Evolutionary conservation across 768 basidiomycete genomes (phyloP).

Genomic region (Russula foetens): DNA sequence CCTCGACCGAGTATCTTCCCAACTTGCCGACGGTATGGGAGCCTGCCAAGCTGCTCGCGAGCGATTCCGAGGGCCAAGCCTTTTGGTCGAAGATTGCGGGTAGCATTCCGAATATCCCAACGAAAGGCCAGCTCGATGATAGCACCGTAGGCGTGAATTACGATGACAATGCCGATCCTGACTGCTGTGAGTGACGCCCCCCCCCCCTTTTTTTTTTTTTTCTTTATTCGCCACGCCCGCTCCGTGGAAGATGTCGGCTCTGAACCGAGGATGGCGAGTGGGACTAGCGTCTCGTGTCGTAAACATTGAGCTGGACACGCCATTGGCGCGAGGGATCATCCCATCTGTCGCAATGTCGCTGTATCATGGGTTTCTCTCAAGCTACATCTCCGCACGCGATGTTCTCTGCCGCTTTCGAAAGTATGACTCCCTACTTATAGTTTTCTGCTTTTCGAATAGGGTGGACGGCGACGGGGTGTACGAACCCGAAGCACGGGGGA

Average conservation of each 20-base stretch:
- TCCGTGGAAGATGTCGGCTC: too few relatives aligned
- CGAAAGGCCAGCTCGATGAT: constrained; percentile 26
- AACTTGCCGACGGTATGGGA: constrained; percentile 13
- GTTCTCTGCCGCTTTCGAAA: background rate
- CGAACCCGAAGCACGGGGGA: constrained; percentile 37
- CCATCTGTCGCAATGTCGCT: too few relatives aligned
- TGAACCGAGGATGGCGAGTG: too few relatives aligned
- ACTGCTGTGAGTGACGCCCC: constrained; percentile 13
- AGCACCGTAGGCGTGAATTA: background rate
- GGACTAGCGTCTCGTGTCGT: background rate
- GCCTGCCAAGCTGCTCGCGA: constrained; percentile 11
- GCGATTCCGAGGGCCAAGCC: constrained; percentile 18
- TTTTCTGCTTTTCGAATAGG: constrained; percentile 15
- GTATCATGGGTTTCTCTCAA: background rate
- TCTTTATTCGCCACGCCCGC: too few relatives aligned
- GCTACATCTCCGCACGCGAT: background rate
- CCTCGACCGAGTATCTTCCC: background rate
- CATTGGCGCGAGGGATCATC: background rate
- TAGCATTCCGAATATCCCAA: constrained; percentile 40
- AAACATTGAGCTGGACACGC: too few relatives aligned
- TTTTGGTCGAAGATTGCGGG: constrained; percentile 37
- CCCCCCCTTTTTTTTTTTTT: too few relatives aligned
- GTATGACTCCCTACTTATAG: background rate
- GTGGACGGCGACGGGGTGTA: constrained; percentile 43
- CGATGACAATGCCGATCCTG: constrained; percentile 14